Evolutionary conservation across 176 grass and related monocot genomes (phyloP).

Genomic region (Zoysia pacifica): DNA sequence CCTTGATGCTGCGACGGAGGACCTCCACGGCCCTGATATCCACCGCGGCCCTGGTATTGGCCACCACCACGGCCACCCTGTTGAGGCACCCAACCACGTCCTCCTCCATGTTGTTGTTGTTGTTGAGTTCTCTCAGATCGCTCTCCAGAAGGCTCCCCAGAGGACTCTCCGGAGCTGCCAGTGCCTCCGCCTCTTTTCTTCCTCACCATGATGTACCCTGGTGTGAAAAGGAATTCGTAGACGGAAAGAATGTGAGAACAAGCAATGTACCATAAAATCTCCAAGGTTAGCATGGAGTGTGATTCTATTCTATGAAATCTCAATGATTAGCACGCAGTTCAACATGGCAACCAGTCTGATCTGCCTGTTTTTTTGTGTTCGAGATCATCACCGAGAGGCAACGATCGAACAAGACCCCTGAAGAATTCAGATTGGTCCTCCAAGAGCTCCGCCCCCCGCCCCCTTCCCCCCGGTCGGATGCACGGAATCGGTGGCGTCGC

Average conservation of each 20-base stretch:
- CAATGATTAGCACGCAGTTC: background rate
- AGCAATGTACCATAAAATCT: background rate
- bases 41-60: constrained; percentile 52
- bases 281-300: background rate
- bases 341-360: background rate
- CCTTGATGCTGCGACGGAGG: constrained; percentile 41
- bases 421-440: background rate
- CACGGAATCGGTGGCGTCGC: background rate
- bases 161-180: constrained; percentile 48
- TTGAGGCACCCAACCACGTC: constrained; percentile 59
- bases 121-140: constrained; percentile 52
- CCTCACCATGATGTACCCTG: constrained; percentile 66
- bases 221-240: background rate
- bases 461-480: background rate
- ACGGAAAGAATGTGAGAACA: constrained; percentile 7
- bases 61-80: constrained; percentile 55
- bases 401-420: background rate
- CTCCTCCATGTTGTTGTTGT: constrained; percentile 34
- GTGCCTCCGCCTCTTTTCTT: constrained; percentile 72
- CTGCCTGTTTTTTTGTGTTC: background rate
- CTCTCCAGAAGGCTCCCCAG: constrained; percentile 49
- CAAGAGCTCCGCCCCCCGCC: too few relatives aligned
- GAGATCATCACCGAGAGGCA: background rate
- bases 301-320: background rate
- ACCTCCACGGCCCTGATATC: constrained; percentile 47